phyloP scores from a whole-genome alignment of 176 grass and related monocot genomes.

The Thinopyrum elongatum region DNA sequence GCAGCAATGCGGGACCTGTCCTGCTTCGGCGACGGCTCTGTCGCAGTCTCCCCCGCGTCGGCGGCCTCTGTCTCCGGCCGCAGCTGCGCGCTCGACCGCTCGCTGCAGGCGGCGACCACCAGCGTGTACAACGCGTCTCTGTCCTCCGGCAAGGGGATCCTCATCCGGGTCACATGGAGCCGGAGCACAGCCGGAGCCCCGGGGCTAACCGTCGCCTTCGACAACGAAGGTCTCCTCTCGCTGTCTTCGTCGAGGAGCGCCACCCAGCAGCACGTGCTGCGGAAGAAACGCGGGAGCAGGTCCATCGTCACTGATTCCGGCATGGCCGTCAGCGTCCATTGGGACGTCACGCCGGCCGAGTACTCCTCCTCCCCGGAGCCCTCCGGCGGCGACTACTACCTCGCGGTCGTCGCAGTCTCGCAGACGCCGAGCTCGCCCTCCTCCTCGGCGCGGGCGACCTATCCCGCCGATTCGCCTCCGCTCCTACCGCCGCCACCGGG shows the following conservation, averaged over 20 bases:
- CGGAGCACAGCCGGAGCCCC: constrained; percentile 29
- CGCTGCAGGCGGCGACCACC: constrained; percentile 51
- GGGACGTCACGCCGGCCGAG: constrained; percentile 64
- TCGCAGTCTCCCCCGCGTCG: constrained; percentile 30
- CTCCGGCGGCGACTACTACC: constrained; percentile 43
- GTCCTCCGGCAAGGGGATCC: constrained; percentile 48
- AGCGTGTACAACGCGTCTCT: constrained; percentile 53
- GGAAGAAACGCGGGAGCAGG: constrained; percentile 53
- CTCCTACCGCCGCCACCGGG: neutral
- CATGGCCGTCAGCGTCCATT: constrained; percentile 56
- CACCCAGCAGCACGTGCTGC: constrained; percentile 33
- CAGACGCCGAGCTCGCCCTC: constrained; percentile 57
- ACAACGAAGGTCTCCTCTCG: constrained; percentile 31
- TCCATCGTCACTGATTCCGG: constrained; percentile 39
- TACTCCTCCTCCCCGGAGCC: constrained; percentile 53
- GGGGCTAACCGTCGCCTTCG: constrained; percentile 47
- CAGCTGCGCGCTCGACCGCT: constrained; percentile 38
- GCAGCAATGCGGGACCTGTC: constrained; percentile 70
- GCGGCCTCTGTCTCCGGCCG: constrained; percentile 35
- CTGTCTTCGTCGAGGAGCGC: neutral
- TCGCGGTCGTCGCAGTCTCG: constrained; percentile 62
- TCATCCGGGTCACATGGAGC: constrained; percentile 60
- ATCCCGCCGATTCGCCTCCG: constrained; percentile 38
- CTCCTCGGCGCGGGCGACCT: constrained; percentile 55
- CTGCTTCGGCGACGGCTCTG: constrained; percentile 75